Evolutionary conservation across 768 basidiomycete species (phyloP).

Genomic region (Lentinula guzmanii): DNA sequence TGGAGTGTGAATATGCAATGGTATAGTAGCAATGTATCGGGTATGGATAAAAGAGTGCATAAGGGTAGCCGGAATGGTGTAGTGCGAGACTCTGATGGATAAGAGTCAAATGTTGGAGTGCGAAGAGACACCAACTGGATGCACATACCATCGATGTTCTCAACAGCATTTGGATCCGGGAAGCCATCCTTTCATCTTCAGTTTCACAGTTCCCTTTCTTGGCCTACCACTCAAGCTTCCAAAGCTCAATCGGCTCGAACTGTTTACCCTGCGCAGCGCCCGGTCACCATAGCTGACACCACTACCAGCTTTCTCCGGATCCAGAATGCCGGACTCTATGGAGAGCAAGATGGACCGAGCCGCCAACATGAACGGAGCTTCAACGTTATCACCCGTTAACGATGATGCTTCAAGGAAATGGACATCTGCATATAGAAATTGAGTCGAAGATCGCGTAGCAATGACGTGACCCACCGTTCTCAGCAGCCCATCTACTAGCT

Average conservation of each 20-base stretch:
- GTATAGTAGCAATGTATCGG: constrained; percentile 29
- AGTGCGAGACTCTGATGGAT: not conserved
- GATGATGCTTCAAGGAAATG: constrained; percentile 95
- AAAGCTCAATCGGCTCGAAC: constrained; percentile 84
- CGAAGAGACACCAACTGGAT: not conserved
- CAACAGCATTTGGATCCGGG: constrained; percentile 68
- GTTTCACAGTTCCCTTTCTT: constrained; percentile 51
- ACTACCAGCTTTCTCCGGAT: constrained; percentile 91
- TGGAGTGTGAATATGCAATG: constrained; percentile 22
- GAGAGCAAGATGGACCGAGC: constrained; percentile 85
- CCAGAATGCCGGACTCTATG: constrained; percentile 85
- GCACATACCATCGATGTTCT: constrained; percentile 6
- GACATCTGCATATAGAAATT: constrained; percentile 48
- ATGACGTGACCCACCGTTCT: constrained; percentile 61
- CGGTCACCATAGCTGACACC: constrained; percentile 97
- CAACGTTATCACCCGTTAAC: constrained; percentile 86
- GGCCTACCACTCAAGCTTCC: constrained; percentile 72
- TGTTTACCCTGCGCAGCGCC: constrained; percentile 83
- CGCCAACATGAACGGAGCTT: constrained; percentile 85
- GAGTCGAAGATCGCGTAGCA: not conserved
- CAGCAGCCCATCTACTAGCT: constrained; percentile 92
- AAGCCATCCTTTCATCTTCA: constrained; percentile 57
- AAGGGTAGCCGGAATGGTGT: not conserved
- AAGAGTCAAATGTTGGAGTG: not conserved
- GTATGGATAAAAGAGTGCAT: constrained; percentile 23